Percentiles rank a stretch among this genome's conserved stretches.
Evolutionary conservation across 768 basidiomycete species (phyloP).

Genomic region (Leccinum subtestaceum): DNA sequence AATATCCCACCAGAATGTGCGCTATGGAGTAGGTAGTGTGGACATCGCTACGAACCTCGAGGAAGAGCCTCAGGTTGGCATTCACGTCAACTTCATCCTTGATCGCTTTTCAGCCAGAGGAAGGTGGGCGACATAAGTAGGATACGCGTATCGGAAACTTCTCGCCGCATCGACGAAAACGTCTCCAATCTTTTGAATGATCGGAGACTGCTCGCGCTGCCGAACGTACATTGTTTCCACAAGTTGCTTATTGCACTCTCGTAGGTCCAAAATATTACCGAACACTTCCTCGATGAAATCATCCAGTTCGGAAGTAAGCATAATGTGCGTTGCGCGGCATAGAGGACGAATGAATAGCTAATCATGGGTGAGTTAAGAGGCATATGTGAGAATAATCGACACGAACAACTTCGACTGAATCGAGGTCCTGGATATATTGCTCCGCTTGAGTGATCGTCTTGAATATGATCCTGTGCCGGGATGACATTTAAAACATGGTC

Average conservation of each 20-base stretch:
- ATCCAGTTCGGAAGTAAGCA: conserved; percentile 57
- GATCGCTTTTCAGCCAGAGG: conserved; percentile 78
- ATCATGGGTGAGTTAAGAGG: conserved; percentile 32
- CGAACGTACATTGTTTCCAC: conserved; percentile 84
- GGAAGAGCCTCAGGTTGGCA: conserved; percentile 74
- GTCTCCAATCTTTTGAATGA: conserved; percentile 85
- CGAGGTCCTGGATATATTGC: conserved; percentile 85
- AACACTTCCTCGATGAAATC: conserved; percentile 90
- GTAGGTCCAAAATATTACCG: conserved; percentile 81
- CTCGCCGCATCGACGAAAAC: conserved; percentile 84
- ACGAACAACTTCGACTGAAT: conserved; percentile 70
- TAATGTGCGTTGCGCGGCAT: conserved; percentile 55
- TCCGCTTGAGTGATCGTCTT: conserved; percentile 87
- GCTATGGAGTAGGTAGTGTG: not conserved
- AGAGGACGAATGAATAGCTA: conserved; percentile 55
- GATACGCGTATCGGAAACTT: conserved; percentile 85
- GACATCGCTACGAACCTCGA: conserved; percentile 58
- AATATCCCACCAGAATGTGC: conserved; percentile 2
- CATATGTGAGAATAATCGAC: conserved; percentile 3
- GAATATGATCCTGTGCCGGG: conserved; percentile 58
- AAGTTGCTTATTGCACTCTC: conserved; percentile 75
- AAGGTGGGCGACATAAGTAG: conserved; percentile 79
- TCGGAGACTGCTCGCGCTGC: conserved; percentile 76
- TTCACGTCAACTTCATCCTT: conserved; percentile 86
- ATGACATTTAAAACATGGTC: not conserved